Evolutionary conservation across 2,329 filamentous ascomycete species (phyloP).

Genomic region (Penicillium brevicompactum): DNA sequence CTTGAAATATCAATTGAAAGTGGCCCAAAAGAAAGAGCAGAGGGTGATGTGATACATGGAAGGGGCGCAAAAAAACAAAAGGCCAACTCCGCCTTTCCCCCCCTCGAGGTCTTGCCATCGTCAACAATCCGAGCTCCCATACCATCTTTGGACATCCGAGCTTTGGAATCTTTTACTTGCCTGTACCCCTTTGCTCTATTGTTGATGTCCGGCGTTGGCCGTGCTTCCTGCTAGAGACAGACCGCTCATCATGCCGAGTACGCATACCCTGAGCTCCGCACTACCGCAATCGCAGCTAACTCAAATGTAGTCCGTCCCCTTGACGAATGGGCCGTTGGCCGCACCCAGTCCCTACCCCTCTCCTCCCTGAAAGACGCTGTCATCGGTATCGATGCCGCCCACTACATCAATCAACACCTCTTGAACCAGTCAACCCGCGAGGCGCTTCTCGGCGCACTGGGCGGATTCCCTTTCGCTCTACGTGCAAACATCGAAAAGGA

Average conservation of each 20-base stretch:
- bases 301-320: slow-evolving; percentile 49
- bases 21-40: neutral
- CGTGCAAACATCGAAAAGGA: slow-evolving; percentile 74
- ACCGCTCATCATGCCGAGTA: slow-evolving; percentile 42
- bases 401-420: slow-evolving; percentile 81
- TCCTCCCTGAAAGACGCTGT: slow-evolving; percentile 72
- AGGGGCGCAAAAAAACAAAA: slow-evolving; percentile 15
- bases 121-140: slow-evolving; percentile 13
- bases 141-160: slow-evolving; percentile 7
- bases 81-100: slow-evolving; percentile 22
- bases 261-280: slow-evolving; percentile 9
- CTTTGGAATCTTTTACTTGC: neutral
- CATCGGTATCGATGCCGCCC: slow-evolving; percentile 84
- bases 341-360: slow-evolving; percentile 62
- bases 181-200: neutral
- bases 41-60: slow-evolving; percentile 3
- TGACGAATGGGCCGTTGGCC: slow-evolving; percentile 59
- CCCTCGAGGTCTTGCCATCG: slow-evolving; percentile 19
- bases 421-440: slow-evolving; percentile 72
- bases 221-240: slow-evolving; percentile 25
- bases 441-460: slow-evolving; percentile 84
- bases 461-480: slow-evolving; percentile 81
- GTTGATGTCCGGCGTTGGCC: slow-evolving; percentile 33
- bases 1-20: neutral
- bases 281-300: slow-evolving; percentile 11